A percentile compares a stretch with the other conserved stretches of the same genome.
These are phyloP conservation scores for Clonostachys byssicola DNA, from an alignment of 2,329 filamentous ascomycete genomes.

Conservation along the genomic window DNA sequence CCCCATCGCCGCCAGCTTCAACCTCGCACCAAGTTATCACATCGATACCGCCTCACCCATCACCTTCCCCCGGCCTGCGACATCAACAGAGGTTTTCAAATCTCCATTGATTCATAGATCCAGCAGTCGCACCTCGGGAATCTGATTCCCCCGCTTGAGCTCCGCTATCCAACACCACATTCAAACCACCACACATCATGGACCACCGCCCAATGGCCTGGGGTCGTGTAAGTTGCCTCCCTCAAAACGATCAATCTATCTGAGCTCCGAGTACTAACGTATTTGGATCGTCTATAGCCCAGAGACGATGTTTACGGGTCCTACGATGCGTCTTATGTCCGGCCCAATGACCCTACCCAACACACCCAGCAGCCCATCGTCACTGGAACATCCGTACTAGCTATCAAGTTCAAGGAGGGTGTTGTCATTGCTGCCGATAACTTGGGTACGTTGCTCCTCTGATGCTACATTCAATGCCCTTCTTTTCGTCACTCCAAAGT, in stretches of 20 bases:
- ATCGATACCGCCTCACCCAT: not conserved
- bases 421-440: conserved; percentile 98
- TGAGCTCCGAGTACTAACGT: not conserved
- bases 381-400: conserved; percentile 93
- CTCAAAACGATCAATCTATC: conserved; percentile 5
- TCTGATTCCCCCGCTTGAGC: no score
- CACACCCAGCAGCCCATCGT: conserved; percentile 92
- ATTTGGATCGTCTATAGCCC: conserved; percentile 51
- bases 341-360: conserved; percentile 65
- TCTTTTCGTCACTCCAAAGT: not conserved
- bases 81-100: no score
- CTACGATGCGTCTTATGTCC: conserved; percentile 85
- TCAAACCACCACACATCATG: conserved; percentile 35
- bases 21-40: no score
- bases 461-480: not conserved
- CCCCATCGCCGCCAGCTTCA: conserved; percentile 6
- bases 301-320: conserved; percentile 95
- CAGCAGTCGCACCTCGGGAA: no score
- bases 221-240: conserved; percentile 57
- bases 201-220: conserved; percentile 71
- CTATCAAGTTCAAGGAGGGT: conserved; percentile 92
- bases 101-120: no score
- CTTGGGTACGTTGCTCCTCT: conserved; percentile 57
- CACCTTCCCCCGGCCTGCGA: no score
- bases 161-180: no score